phyloP scores from a whole-genome alignment of 495 filamentous ascomycete genomes.

The Lepraria neglecta region DNA sequence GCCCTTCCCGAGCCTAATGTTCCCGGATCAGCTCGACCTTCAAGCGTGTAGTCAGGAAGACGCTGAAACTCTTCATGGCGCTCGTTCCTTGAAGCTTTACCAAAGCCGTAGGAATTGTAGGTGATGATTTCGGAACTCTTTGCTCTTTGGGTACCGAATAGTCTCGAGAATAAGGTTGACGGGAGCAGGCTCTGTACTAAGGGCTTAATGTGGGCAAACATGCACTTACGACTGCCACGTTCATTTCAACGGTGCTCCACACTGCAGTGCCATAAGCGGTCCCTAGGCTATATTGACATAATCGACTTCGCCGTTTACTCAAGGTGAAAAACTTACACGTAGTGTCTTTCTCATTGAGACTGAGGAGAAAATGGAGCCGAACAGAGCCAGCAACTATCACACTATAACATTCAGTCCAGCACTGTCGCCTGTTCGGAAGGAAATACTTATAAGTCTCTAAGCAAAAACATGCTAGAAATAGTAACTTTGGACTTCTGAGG shows the following conservation, averaged over 20 bases:
- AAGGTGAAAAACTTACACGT: not conserved
- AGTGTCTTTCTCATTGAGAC: not conserved
- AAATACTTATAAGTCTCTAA: slow-evolving; percentile 4
- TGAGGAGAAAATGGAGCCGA: not conserved
- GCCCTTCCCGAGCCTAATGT: no score
- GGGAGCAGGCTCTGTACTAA: not conserved
- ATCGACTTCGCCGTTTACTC: not conserved
- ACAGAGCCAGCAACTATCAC: not conserved
- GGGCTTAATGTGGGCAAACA: not conserved
- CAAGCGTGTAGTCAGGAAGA: not conserved
- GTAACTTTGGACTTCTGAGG: slow-evolving; percentile 32
- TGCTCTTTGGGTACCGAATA: not conserved
- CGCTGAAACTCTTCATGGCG: not conserved
- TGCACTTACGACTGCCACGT: not conserved
- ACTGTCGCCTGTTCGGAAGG: not conserved
- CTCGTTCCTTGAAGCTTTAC: not conserved
- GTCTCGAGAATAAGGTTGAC: not conserved
- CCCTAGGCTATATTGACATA: not conserved
- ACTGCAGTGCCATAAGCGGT: no score
- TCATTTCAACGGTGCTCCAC: not conserved
- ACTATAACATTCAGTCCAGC: not conserved
- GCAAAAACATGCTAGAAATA: slow-evolving; percentile 3
- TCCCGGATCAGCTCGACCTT: no score
- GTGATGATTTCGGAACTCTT: not conserved
- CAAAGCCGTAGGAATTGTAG: not conserved